Conservation (phyloP, 768 basidiomycete species). For the Suillus subaureus region DNA sequence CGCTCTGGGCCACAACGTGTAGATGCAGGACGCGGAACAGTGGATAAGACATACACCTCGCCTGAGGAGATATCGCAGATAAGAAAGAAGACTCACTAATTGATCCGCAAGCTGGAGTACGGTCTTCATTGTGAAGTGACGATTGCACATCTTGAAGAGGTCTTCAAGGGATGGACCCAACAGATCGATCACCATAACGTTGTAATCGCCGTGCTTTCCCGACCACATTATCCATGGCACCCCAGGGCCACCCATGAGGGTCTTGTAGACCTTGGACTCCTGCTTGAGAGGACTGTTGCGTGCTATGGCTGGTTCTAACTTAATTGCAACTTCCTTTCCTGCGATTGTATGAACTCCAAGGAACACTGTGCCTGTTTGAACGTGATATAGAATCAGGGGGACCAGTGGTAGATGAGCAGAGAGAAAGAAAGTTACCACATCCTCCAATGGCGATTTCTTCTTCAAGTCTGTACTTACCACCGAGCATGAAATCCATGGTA, state of each 20-base stretch:
- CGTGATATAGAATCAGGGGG: slow-evolving; percentile 17
- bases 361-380: slow-evolving; percentile 67
- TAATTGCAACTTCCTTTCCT: slow-evolving; percentile 84
- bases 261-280: slow-evolving; percentile 91
- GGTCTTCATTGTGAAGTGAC: slow-evolving; percentile 93
- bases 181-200: slow-evolving; percentile 97
- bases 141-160: slow-evolving; percentile 86
- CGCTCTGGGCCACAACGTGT: background rate
- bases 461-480: slow-evolving; percentile 76
- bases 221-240: slow-evolving; percentile 94
- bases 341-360: slow-evolving; percentile 79
- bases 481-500: slow-evolving; percentile 51
- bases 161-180: slow-evolving; percentile 89
- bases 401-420: background rate
- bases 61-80: background rate
- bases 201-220: slow-evolving; percentile 90
- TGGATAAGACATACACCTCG: background rate
- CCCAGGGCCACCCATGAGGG: slow-evolving; percentile 84
- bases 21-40: background rate
- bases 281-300: slow-evolving; percentile 74
- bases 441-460: slow-evolving; percentile 83
- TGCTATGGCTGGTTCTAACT: slow-evolving; percentile 68
- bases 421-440: slow-evolving; percentile 50
- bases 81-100: slow-evolving; percentile 57
- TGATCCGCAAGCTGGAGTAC: slow-evolving; percentile 94